Evolutionary conservation across 1,284 basidiomycete genomes (phyloP), one percentile per base, ranked within the genome.

Genomic region (Athelia psychrophila): DNA sequence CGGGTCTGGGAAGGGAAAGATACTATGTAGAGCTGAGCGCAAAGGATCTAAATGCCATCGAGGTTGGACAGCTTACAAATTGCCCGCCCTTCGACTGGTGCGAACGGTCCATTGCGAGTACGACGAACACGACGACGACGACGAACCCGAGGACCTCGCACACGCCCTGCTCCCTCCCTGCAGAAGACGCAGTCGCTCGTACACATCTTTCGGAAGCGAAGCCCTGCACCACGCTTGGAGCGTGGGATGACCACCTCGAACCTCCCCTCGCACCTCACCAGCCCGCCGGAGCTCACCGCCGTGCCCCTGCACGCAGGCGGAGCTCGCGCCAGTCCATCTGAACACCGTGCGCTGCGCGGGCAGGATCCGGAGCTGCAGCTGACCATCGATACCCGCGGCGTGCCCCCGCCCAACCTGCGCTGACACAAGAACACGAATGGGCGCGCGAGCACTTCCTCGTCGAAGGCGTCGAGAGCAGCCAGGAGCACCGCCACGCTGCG

Each of bases 271-370:
- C 75, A 89, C 64, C 67, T 90, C 59, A 74, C 83, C 35, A 80
- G 84, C 40, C 80, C 84, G 16, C 75, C 79, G n/a, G 81, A 88
- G 52, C 77, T 91, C n/a, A 79, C 83, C 0, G 72, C 96, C 50
- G 86, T 86, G 9, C 89, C 91, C 19, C n/a, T 97, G 94, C 64
- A 94, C 94, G 1, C 77, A 75, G 3, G 92, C 84, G 2, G 76
- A 80, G 55, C 92, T 92, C 61, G 73, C 74, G 33, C 74, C 78
- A 3, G 76, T 78, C 47, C 64, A 70, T 42, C 56, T 71, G 15
- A 16, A 42, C 5, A 42, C n/a, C 20, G n/a, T 42, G 8, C 38
- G 38, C 8, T 42, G 38, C n/a, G 57, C 69, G 8, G 27, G 5
- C 27, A 30, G 13, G 27, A 30, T 30, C 27, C 27, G 6, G 27